A percentile compares a stretch with the other conserved stretches of the same genome.
These are phyloP conservation scores for Pseudogymnoascus sp. DNA, from an alignment of 2,329 filamentous ascomycete genomes.

Conservation along the genomic window DNA sequence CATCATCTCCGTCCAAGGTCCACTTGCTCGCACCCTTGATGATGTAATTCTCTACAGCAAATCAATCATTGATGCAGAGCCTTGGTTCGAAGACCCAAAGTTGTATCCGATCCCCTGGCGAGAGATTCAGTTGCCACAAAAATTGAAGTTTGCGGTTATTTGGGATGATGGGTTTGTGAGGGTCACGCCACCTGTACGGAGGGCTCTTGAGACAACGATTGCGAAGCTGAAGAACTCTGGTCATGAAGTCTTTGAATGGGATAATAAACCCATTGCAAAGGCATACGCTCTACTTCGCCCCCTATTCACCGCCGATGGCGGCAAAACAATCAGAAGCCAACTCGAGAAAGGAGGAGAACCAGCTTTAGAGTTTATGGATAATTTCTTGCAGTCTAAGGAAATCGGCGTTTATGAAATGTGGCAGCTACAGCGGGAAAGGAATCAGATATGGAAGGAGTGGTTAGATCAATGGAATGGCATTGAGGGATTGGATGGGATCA, in stretches of 20 bases:
- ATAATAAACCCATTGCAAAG: constrained; percentile 2
- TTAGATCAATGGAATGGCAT: constrained; percentile 21
- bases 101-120: constrained; percentile 32
- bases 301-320: constrained; percentile 20
- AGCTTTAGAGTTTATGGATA: constrained; percentile 24
- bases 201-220: constrained; percentile 29
- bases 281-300: constrained; percentile 1
- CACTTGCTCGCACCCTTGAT: constrained; percentile 30
- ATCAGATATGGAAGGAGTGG: constrained; percentile 30
- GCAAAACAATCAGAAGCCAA: constrained; percentile 24
- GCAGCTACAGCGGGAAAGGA: constrained; percentile 27
- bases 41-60: constrained; percentile 30
- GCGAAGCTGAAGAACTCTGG: constrained; percentile 29
- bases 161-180: constrained; percentile 29
- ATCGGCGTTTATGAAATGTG: constrained; percentile 19
- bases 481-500: constrained; percentile 23
- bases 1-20: constrained; percentile 32
- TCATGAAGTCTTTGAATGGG: constrained; percentile 26
- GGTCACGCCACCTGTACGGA: constrained; percentile 31
- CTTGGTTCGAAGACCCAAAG: constrained; percentile 33
- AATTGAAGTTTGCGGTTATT: constrained; percentile 32
- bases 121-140: constrained; percentile 23
- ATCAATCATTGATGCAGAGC: constrained; percentile 28
- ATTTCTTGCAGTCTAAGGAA: constrained; percentile 19
- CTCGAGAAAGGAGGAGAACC: constrained; percentile 20